Evolutionary conservation across 2,329 filamentous ascomycete genomes (phyloP), one percentile per base, ranked within the genome.

Genomic region (Alternaria sp.): DNA sequence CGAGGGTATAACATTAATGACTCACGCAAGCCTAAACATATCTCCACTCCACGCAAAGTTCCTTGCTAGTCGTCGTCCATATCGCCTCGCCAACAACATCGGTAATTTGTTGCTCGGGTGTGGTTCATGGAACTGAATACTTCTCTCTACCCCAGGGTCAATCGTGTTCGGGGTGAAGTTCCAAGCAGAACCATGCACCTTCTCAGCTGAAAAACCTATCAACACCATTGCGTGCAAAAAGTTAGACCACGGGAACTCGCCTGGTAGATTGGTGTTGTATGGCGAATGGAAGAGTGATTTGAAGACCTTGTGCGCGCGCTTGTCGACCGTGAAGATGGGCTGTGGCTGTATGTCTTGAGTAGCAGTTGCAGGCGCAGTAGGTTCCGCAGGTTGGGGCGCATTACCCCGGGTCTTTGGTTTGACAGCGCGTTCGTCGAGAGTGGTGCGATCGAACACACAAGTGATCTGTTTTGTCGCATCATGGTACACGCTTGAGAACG

Each of bases 101-200:
- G 82, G 75, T 5, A 89, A 78, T 74, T 88, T 89, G 0, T 77
- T 76, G 3, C 71, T 73, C 0, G 86, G 85, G 72, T 89, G 86
- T 5, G 87, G 87, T 68, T 89, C 86, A 63, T 89, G 85, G 61
- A 89, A 87, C 57, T 82, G 36, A 10, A 58, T 64, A 22, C 46
- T 51, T 28, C 45, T 53, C 28, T 60, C 43, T n/a, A 54, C 16
- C 34, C 41, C 77, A 0, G 83, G 78, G 54, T 83, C 80, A 16
- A 82, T 65, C 5, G 62, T 67, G 5, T 70, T 70, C 3, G 83
- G 84, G 20, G 77, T 79, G 61, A 89, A 89, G 14, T 87, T 83
- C 87, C 87, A 90, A 0, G 84, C 84, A 2, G 85, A 88, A 0
- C 87, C 86, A 63, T 88, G 86, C 0, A 89, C 78, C 73, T 90